Base-by-base conservation (phyloP, 352 stramenopile species). In the Peronospora destructor region DNA sequence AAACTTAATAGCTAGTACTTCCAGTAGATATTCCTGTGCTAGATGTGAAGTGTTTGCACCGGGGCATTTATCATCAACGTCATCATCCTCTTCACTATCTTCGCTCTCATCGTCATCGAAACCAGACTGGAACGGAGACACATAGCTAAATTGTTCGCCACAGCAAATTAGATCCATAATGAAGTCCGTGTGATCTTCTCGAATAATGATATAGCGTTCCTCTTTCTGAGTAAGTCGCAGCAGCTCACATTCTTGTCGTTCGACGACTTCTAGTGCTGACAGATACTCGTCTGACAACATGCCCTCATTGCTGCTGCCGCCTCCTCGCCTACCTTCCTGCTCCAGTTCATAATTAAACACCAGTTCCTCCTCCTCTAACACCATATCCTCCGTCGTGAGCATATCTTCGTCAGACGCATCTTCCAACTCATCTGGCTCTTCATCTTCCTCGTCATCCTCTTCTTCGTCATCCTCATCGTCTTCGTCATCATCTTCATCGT, bases 131-230 rank as follows among this genome's bases (percentile, higher is more conserved):
- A 80, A 72, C 2, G 73, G 56, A 17, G 70, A 71, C 11, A 84
- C 50, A 54, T 84, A 84, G 62, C 68, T 85, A 51, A 89, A 85
- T 57, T 86, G 76, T 50, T 85, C 73, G 33, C 78, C 78, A 46
- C 76, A 89, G 46, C 78, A 76, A 25, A 89, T 87, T 38, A 89
- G 43, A 56, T 89, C 71, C 62, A 85, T 84, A 57, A 89, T 87
- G 42, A 89, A 87, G 29, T 87, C 73, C 25, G 73, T 76, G 59
- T 89, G 78, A 42, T 87, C 73, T 37, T 89, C 78, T 43, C 74
- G 71, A 67, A 89, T 85, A 71, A 89, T 84, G 62, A 89, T 87
- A 66, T 79, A 89, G 47, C 78, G 75, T 58, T 89, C 78, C 40
- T 89, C 77, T 49, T 81, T 86, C 50, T 85, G 75, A 44, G 85